phyloP scores from a whole-genome alignment of 352 stramenopile species.

The Globisporangium rhizosaccharum region DNA sequence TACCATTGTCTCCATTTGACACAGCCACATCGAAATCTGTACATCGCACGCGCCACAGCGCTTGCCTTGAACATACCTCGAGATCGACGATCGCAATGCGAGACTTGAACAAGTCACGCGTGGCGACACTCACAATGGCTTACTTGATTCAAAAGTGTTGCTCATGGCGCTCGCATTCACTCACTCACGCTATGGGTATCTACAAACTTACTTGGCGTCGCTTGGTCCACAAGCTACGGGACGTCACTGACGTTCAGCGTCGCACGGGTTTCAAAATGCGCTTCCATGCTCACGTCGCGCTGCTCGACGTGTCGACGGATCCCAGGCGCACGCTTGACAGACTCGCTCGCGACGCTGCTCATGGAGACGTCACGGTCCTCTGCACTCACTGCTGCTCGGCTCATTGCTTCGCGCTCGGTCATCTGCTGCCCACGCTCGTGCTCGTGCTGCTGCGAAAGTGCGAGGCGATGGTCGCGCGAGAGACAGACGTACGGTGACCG shows the following conservation, averaged over 20 bases:
- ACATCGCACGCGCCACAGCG: no score
- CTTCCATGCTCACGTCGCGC: not conserved
- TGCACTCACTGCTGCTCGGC: not conserved
- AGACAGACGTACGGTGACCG: slow-evolving; percentile 35
- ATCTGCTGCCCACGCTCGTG: slow-evolving; percentile 23
- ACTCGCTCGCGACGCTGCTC: not conserved
- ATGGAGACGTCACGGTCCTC: not conserved
- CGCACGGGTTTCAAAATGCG: not conserved
- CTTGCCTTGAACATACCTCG: no score
- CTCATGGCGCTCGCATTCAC: no score
- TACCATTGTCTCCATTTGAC: no score
- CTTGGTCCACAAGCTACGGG: not conserved
- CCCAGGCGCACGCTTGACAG: slow-evolving; percentile 6
- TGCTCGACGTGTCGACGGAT: slow-evolving; percentile 6
- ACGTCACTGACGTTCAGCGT: slow-evolving; percentile 1
- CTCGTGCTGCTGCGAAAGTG: slow-evolving; percentile 27
- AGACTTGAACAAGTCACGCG: no score
- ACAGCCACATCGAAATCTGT: no score
- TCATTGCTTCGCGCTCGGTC: not conserved
- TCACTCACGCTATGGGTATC: not conserved
- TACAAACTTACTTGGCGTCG: not conserved
- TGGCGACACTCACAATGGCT: no score
- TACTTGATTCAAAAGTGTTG: no score
- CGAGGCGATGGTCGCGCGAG: slow-evolving; percentile 23
- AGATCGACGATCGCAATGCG: no score